phyloP scores from a whole-genome alignment of 2,329 filamentous ascomycete genomes.

The Penicillium brasilianum region DNA sequence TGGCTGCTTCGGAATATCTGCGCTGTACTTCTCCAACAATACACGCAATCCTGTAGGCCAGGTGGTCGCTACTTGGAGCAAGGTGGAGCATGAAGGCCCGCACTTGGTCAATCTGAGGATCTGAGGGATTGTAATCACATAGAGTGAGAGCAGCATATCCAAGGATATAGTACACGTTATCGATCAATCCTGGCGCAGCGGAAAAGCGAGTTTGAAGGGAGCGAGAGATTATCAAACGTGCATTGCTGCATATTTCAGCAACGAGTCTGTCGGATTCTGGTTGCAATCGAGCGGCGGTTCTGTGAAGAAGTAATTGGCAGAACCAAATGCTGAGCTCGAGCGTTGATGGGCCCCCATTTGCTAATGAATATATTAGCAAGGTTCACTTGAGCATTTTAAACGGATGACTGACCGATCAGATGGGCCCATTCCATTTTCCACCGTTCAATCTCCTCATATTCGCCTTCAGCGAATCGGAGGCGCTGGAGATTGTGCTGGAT shows the following conservation, averaged over 20 bases:
- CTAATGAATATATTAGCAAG: conserved; percentile 21
- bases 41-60: conserved; percentile 40
- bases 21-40: conserved; percentile 40
- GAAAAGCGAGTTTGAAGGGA: conserved; percentile 38
- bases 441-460: conserved; percentile 41
- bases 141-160: conserved; percentile 44
- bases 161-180: conserved; percentile 42
- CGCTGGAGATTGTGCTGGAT: conserved; percentile 35
- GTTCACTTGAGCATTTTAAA: background rate
- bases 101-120: conserved; percentile 41
- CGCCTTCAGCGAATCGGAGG: conserved; percentile 33
- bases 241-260: conserved; percentile 36
- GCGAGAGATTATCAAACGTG: conserved; percentile 38
- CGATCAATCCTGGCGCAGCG: conserved; percentile 39
- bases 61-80: conserved; percentile 40
- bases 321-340: conserved; percentile 43
- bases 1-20: conserved; percentile 32
- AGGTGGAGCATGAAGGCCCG: conserved; percentile 41
- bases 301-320: conserved; percentile 42
- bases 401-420: conserved; percentile 33
- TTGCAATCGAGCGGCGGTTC: conserved; percentile 36
- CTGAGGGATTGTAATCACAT: conserved; percentile 40
- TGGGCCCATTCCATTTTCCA: conserved; percentile 44
- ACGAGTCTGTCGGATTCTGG: conserved; percentile 33
- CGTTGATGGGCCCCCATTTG: conserved; percentile 36